Evolutionary conservation across 2,329 filamentous ascomycete genomes (phyloP).

Genomic region (Arachnopeziza araneosa): DNA sequence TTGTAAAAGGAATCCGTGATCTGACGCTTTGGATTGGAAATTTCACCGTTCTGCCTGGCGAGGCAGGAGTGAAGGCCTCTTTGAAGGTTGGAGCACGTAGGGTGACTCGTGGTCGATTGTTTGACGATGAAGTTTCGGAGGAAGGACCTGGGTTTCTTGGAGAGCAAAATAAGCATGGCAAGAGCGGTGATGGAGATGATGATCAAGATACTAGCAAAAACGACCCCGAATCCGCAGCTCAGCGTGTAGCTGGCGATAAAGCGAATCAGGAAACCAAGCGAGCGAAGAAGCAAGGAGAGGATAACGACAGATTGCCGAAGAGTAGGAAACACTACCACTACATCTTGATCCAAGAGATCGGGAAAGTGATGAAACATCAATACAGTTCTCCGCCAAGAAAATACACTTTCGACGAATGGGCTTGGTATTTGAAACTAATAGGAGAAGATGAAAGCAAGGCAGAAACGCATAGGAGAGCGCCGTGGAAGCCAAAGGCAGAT

Average conservation of each 20-base stretch:
- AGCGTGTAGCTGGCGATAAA: constrained; percentile 7
- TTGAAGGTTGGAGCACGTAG: constrained; percentile 39
- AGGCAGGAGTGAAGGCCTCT: constrained; percentile 42
- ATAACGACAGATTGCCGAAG: constrained; percentile 28
- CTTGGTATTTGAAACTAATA: constrained; percentile 76
- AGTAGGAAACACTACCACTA: constrained; percentile 45
- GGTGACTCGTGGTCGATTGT: constrained; percentile 40
- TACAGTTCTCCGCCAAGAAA: constrained; percentile 50
- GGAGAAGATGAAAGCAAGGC: constrained; percentile 54
- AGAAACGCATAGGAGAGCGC: constrained; percentile 41
- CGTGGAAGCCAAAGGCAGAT: constrained; percentile 9
- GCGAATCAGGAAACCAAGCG: constrained; percentile 10
- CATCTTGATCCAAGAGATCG: constrained; percentile 68
- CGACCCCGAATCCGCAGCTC: constrained; percentile 20
- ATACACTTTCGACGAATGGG: constrained; percentile 83
- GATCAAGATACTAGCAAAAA: constrained; percentile 11
- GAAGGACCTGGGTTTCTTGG: constrained; percentile 39
- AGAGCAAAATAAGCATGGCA: constrained; percentile 12
- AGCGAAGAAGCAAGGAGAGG: constrained; percentile 12
- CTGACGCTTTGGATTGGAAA: constrained; percentile 51
- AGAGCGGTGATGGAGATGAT: constrained; percentile 16
- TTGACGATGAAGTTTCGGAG: constrained; percentile 35
- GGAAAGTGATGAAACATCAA: constrained; percentile 58
- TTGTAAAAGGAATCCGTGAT: constrained; percentile 59
- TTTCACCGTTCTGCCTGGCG: constrained; percentile 55